These are phyloP conservation scores for Penicillium cosmopolitanum DNA, from an alignment of 495 filamentous ascomycete species.

Conservation along the genomic window DNA sequence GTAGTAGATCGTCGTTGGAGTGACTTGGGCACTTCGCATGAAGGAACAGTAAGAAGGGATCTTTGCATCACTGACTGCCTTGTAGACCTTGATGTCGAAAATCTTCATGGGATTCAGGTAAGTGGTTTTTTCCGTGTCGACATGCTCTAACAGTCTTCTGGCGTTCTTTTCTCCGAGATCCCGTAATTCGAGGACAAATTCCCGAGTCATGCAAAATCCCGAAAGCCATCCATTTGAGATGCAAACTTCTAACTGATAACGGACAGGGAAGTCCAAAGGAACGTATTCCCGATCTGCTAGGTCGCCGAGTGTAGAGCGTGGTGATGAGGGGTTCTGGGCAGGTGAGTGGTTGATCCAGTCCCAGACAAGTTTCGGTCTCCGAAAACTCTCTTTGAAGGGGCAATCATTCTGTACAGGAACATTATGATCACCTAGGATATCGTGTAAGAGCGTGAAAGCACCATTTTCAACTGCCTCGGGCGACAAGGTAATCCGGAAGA, in stretches of 20 bases:
- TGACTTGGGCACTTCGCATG: constrained; percentile 75
- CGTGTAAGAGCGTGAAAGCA: constrained; percentile 47
- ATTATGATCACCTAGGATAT: constrained; percentile 75
- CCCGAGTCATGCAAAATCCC: constrained; percentile 68
- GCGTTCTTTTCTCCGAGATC: constrained; percentile 52
- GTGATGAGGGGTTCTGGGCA: constrained; percentile 8
- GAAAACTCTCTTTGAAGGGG: constrained; percentile 22
- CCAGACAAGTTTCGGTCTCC: constrained; percentile 50
- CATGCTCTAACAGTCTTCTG: constrained; percentile 62
- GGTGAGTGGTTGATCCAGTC: constrained; percentile 54
- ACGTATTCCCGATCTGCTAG: constrained; percentile 40
- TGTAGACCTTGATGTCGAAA: constrained; percentile 58
- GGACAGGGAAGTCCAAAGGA: constrained; percentile 68
- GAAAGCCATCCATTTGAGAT: constrained; percentile 79
- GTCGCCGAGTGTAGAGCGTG: constrained; percentile 36
- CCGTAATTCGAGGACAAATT: constrained; percentile 66
- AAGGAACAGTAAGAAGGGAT: constrained; percentile 74
- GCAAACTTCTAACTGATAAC: constrained; percentile 93
- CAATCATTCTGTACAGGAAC: constrained; percentile 47
- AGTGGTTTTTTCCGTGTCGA: constrained; percentile 59
- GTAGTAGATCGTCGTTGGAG: constrained; percentile 80
- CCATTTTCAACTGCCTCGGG: constrained; percentile 31
- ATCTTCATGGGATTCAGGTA: constrained; percentile 76
- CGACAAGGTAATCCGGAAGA: constrained; percentile 39
- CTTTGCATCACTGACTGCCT: constrained; percentile 49